These are phyloP conservation scores for Talaromyces amestolkiae DNA, from an alignment of 2,329 filamentous ascomycete genomes.

Conservation along the genomic window DNA sequence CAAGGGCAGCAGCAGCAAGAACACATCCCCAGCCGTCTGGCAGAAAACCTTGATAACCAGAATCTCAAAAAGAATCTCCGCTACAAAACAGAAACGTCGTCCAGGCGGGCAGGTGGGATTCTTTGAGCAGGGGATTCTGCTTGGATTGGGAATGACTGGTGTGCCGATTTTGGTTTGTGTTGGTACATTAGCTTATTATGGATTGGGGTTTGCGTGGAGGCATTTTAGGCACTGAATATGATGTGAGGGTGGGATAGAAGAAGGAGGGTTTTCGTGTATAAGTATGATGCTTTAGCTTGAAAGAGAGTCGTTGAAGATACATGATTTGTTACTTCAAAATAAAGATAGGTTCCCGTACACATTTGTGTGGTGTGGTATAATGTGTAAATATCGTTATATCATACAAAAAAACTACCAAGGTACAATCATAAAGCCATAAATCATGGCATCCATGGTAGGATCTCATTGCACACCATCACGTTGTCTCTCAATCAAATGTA, in stretches of 20 bases:
- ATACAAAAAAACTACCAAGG: not conserved
- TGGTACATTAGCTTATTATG: slow-evolving; percentile 17
- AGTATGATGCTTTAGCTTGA: not conserved
- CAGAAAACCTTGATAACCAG: not conserved
- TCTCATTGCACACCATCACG: not conserved
- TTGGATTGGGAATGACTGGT: slow-evolving; percentile 21
- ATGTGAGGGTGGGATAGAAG: not conserved
- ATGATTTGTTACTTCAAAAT: not conserved
- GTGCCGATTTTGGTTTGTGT: slow-evolving; percentile 6
- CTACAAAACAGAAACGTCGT: slow-evolving; percentile 24
- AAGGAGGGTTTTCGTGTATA: not conserved
- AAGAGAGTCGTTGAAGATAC: not conserved
- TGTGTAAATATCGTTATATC: not conserved
- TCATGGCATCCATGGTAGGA: not conserved
- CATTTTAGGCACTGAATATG: not conserved
- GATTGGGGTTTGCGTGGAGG: slow-evolving; percentile 1
- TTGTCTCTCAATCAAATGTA: slow-evolving; percentile 14
- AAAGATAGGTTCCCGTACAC: not conserved
- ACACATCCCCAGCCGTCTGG: not conserved
- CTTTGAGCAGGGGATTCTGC: slow-evolving; percentile 50
- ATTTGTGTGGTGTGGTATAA: not conserved
- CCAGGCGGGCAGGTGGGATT: slow-evolving; percentile 42
- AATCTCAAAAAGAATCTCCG: slow-evolving; percentile 1
- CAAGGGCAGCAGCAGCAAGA: not conserved
- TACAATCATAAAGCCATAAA: not conserved